Percentiles rank a stretch among this genome's conserved stretches.
Conservation (phyloP, 352 stramenopile species). For the Phytophthora quininea region DNA sequence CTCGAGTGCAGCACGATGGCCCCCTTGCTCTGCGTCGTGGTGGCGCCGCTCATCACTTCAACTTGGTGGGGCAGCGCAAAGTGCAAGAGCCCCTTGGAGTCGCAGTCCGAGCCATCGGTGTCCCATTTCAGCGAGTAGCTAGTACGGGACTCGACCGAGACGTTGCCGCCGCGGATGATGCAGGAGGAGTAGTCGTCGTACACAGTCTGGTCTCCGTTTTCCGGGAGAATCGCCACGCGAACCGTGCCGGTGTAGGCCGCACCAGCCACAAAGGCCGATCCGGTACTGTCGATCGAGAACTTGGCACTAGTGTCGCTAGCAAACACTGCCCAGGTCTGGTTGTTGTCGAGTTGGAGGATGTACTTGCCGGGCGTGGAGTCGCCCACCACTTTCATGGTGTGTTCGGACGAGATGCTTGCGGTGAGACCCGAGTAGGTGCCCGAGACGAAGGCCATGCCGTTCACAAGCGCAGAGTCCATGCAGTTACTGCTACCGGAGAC, state of each 20-base stretch:
- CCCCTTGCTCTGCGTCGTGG: conserved; percentile 24
- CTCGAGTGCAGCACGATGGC: conserved; percentile 60
- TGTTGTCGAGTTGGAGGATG: conserved; percentile 61
- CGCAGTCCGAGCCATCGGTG: conserved; percentile 55
- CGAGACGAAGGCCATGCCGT: conserved; percentile 78
- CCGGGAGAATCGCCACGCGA: conserved; percentile 62
- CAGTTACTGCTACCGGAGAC: conserved; percentile 38
- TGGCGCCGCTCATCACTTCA: conserved; percentile 36
- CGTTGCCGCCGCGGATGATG: conserved; percentile 54
- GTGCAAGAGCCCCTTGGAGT: conserved; percentile 57
- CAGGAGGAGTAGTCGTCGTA: conserved; percentile 72
- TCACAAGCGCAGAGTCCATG: conserved; percentile 69
- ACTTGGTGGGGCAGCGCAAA: conserved; percentile 78
- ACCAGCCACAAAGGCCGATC: conserved; percentile 46
- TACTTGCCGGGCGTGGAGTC: conserved; percentile 58
- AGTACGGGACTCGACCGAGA: conserved; percentile 59
- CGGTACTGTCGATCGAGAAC: conserved; percentile 50
- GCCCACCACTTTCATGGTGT: conserved; percentile 53
- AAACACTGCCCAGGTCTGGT: conserved; percentile 82
- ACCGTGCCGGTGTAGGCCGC: conserved; percentile 58
- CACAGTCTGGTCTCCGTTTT: conserved; percentile 37
- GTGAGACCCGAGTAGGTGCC: conserved; percentile 67
- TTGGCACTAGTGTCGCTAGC: conserved; percentile 43
- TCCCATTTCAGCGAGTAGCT: conserved; percentile 74
- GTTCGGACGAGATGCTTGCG: conserved; percentile 52